phyloP scores from a whole-genome alignment of 441 rosid genomes.

The Gossypium schwendimanii region DNA sequence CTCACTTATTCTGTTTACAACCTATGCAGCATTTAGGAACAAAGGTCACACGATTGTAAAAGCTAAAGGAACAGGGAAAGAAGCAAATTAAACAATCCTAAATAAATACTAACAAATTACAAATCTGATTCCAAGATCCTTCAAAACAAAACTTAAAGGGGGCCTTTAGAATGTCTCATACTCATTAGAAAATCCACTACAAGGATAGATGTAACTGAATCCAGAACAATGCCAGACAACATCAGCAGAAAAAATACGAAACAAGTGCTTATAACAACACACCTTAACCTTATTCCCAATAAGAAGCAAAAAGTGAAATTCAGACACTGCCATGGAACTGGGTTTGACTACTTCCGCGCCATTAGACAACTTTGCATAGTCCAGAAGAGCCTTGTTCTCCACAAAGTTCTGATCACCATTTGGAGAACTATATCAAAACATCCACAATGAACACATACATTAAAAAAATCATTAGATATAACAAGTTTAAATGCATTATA shows the following conservation, averaged over 20 bases:
- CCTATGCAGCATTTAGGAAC: slow-evolving; percentile 39
- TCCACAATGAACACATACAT: neutral
- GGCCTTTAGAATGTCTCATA: neutral
- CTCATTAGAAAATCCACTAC: neutral
- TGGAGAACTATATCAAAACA: slow-evolving; percentile 50
- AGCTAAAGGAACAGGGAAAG: neutral
- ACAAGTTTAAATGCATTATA: slow-evolving; percentile 5
- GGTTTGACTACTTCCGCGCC: slow-evolving; percentile 74
- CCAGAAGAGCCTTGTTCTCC: slow-evolving; percentile 95
- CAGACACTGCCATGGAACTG: slow-evolving; percentile 88
- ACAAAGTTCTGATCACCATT: slow-evolving; percentile 67
- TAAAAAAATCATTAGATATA: neutral
- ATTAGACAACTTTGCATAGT: slow-evolving; percentile 68
- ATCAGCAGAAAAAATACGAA: slow-evolving; percentile 5
- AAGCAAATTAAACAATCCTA: slow-evolving; percentile 3
- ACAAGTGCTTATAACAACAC: slow-evolving; percentile 29
- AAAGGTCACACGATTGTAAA: slow-evolving; percentile 12
- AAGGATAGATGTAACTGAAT: slow-evolving; percentile 1
- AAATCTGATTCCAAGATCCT: slow-evolving; percentile 2
- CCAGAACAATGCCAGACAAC: slow-evolving; percentile 5
- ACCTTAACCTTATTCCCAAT: slow-evolving; percentile 97
- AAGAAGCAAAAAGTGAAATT: slow-evolving; percentile 93
- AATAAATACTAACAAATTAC: neutral
- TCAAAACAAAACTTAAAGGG: neutral
- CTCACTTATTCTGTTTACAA: slow-evolving; percentile 93